Conservation (phyloP, 2,329 filamentous ascomycete species). For the Xylaria sp. region DNA sequence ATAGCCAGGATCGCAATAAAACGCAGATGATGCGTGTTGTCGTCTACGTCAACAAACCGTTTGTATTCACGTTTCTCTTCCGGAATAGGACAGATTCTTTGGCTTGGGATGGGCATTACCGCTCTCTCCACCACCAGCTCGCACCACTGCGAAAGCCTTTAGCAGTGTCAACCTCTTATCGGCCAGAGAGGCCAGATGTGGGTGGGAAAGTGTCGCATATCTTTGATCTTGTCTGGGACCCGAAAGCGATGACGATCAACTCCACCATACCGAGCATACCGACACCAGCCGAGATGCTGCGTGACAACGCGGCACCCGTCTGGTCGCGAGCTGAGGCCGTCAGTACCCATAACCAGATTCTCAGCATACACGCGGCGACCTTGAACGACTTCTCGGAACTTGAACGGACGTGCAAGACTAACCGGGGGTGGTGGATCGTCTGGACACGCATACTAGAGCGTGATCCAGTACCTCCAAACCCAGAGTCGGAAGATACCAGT, state of each 20-base stretch:
- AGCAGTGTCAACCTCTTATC: constrained; percentile 65
- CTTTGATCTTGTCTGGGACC: constrained; percentile 73
- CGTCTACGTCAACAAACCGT: constrained; percentile 78
- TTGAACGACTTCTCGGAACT: constrained; percentile 57
- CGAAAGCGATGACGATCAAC: constrained; percentile 64
- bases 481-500: constrained; percentile 11
- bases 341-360: constrained; percentile 72
- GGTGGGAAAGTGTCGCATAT: constrained; percentile 57
- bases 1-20: constrained; percentile 65
- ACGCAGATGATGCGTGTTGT: constrained; percentile 72
- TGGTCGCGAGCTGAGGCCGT: constrained; percentile 73
- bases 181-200: constrained; percentile 61
- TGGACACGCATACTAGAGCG: constrained; percentile 67
- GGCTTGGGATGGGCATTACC: constrained; percentile 66
- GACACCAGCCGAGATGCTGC: constrained; percentile 52
- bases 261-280: constrained; percentile 76
- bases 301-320: constrained; percentile 44
- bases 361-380: constrained; percentile 65
- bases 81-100: constrained; percentile 68
- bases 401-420: constrained; percentile 74
- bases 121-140: constrained; percentile 70
- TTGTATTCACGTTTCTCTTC: constrained; percentile 83
- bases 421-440: constrained; percentile 75
- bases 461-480: constrained; percentile 19
- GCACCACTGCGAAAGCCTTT: constrained; percentile 68